Conservation (phyloP, 371 early-diverging fungal genomes). For the Circinella minor region DNA sequence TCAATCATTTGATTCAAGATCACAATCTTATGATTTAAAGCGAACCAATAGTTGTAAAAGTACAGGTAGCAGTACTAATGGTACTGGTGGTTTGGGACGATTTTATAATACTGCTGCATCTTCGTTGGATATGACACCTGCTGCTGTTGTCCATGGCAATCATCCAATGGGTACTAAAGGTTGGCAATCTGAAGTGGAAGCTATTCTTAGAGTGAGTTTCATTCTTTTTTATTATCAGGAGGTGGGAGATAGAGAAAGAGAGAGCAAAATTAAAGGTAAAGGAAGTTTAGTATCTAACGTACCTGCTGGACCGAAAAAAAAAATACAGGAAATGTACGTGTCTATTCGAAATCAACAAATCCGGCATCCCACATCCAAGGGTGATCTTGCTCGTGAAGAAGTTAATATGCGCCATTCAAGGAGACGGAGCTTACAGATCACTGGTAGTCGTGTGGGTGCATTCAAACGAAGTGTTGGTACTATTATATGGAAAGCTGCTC, state of each 20-base stretch:
- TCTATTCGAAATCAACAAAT: conserved; percentile 69
- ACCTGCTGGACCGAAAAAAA: too few species aligned
- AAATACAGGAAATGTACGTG: conserved; percentile 60
- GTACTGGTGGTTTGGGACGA: conserved; percentile 10
- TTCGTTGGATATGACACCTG: conserved; percentile 16
- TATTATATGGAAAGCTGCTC: conserved; percentile 38
- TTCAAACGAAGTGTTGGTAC: conserved; percentile 45
- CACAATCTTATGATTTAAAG: conserved; percentile 12
- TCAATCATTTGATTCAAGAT: conserved; percentile 13
- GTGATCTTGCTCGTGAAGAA: conserved; percentile 5
- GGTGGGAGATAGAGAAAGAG: neutral
- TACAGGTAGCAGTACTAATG: conserved; percentile 4
- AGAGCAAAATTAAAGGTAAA: neutral
- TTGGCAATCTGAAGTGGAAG: conserved; percentile 48
- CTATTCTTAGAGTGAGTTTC: conserved; percentile 32
- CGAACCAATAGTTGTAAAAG: conserved; percentile 24
- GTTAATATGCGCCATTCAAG: conserved; percentile 14
- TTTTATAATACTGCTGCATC: conserved; percentile 7
- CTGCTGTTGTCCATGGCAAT: conserved; percentile 9
- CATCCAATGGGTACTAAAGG: conserved; percentile 19
- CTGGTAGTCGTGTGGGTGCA: conserved; percentile 32
- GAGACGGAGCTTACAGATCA: conserved; percentile 31
- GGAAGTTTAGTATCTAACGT: too few species aligned
- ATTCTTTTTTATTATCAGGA: neutral
- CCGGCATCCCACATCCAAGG: conserved; percentile 49